phyloP scores from a whole-genome alignment of 345 rosid species.

The Eucalyptus shirleyi region DNA sequence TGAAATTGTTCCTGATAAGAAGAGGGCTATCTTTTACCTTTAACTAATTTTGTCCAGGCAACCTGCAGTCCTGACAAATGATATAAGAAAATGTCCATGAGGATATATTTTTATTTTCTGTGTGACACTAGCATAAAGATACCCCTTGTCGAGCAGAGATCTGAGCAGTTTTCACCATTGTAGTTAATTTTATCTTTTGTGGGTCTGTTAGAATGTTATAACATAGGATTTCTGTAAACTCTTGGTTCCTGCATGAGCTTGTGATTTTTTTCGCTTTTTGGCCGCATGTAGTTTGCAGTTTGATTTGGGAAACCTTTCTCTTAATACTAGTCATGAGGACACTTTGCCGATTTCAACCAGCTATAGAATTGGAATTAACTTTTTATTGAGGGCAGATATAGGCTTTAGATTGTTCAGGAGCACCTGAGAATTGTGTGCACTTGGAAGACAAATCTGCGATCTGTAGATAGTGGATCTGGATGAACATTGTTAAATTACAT shows the following conservation, averaged over 20 bases:
- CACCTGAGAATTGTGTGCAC: not conserved
- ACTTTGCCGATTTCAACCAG: not conserved
- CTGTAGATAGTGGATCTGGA: not conserved
- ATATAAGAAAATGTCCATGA: not conserved
- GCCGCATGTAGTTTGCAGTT: not conserved
- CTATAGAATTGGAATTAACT: not conserved
- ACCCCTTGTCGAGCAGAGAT: not conserved
- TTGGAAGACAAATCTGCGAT: not conserved
- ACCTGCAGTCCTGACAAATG: not conserved
- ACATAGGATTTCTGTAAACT: not conserved
- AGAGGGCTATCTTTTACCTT: not conserved
- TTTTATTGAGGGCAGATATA: not conserved
- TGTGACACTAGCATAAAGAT: not conserved
- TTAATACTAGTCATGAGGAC: not conserved
- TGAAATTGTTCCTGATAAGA: not conserved
- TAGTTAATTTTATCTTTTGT: not conserved
- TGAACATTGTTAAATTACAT: not conserved
- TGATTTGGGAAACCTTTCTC: not conserved
- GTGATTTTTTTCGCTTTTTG: not conserved
- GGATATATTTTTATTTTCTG: not conserved
- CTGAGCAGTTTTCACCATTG: not conserved
- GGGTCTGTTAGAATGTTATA: not conserved
- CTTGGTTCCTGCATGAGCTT: not conserved
- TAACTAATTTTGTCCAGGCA: not conserved
- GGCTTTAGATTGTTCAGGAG: not conserved